Percentiles rank a stretch among this genome's conserved stretches.
These are phyloP conservation scores for Didymella glomerata DNA, from an alignment of 2,329 filamentous ascomycete species.

Conservation along the genomic window DNA sequence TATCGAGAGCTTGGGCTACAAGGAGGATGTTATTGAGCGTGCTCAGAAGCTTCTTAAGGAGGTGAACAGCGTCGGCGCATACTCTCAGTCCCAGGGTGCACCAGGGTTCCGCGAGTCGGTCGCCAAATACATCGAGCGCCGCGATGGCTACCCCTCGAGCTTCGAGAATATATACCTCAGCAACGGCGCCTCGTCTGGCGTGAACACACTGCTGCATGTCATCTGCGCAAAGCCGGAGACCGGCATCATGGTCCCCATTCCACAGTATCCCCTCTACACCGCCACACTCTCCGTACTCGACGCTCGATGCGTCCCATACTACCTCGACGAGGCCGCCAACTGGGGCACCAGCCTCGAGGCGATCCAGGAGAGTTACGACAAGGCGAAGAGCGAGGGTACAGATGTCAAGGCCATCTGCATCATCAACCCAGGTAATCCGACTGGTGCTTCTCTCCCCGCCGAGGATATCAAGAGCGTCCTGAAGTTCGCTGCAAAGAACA, in stretches of 20 bases:
- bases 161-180: conserved; percentile 87
- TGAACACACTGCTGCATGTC: conserved; percentile 90
- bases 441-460: conserved; percentile 82
- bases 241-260: conserved; percentile 92
- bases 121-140: conserved; percentile 89
- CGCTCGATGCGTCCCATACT: conserved; percentile 89
- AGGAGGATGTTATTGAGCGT: conserved; percentile 85
- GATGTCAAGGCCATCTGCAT: conserved; percentile 94
- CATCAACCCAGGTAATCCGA: conserved; percentile 98
- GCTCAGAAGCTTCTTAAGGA: conserved; percentile 82
- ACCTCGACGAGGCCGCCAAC: conserved; percentile 82
- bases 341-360: conserved; percentile 89
- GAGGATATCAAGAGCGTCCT: conserved; percentile 85
- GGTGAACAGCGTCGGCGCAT: conserved; percentile 91
- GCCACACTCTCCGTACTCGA: conserved; percentile 87
- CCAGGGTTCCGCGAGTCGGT: conserved; percentile 87
- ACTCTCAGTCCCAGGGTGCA: conserved; percentile 91
- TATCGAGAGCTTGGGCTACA: conserved; percentile 79
- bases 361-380: conserved; percentile 76
- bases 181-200: conserved; percentile 89
- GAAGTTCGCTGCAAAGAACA: conserved; percentile 83
- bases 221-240: conserved; percentile 80
- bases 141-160: conserved; percentile 87
- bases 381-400: conserved; percentile 77
- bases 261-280: conserved; percentile 97